These are phyloP conservation scores for Penicillium sp. DNA, from an alignment of 2,329 filamentous ascomycete genomes.

Conservation along the genomic window DNA sequence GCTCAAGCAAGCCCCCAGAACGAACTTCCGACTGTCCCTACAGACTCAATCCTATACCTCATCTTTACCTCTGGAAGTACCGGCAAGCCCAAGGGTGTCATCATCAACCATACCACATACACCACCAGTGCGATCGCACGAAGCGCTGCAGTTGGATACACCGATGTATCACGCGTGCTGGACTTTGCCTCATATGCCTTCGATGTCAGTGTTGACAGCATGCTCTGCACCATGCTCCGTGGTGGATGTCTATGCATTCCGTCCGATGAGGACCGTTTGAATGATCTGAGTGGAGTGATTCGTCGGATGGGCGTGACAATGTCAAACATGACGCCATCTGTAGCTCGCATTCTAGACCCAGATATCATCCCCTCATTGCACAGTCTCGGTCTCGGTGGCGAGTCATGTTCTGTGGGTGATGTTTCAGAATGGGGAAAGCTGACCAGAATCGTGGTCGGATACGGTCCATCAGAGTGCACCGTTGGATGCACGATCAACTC, in stretches of 20 bases:
- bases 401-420: conserved; percentile 12
- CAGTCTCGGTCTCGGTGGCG: conserved; percentile 9
- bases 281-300: conserved; percentile 10
- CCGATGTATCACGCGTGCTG: conserved; percentile 1
- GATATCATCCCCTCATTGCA: conserved; percentile 3
- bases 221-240: neutral
- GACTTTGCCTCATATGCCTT: neutral
- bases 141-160: conserved; percentile 11
- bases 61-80: conserved; percentile 50
- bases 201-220: conserved; percentile 1
- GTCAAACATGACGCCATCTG: conserved; percentile 7
- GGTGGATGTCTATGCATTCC: neutral
- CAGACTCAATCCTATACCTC: conserved; percentile 26
- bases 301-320: conserved; percentile 2
- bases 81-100: conserved; percentile 23
- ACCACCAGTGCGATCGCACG: conserved; percentile 9
- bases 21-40: neutral
- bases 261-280: conserved; percentile 1
- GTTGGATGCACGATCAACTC: conserved; percentile 9
- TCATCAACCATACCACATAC: conserved; percentile 19
- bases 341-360: conserved; percentile 5
- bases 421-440: conserved; percentile 10
- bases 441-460: conserved; percentile 11
- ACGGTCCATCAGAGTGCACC: conserved; percentile 17
- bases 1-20: too few species aligned